These are phyloP conservation scores for Phoma sp. DNA, from an alignment of 2,329 filamentous ascomycete genomes.

Conservation along the genomic window DNA sequence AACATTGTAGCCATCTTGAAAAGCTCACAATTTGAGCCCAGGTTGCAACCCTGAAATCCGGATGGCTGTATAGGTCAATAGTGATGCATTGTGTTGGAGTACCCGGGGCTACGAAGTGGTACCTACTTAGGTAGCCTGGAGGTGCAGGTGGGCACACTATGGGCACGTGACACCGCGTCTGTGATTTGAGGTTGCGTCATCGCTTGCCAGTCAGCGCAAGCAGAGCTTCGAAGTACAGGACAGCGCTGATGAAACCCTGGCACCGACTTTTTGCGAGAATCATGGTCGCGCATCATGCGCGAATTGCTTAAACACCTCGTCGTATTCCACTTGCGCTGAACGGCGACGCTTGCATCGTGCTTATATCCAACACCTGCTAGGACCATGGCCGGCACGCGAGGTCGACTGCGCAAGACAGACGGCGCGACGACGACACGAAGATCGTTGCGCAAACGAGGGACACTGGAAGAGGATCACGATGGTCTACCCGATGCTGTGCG, in stretches of 20 bases:
- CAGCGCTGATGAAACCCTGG: not conserved
- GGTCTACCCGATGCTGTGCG: constrained; percentile 52
- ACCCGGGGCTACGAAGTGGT: too few relatives aligned
- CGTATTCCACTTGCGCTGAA: not conserved
- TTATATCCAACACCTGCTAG: not conserved
- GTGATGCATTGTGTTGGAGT: too few relatives aligned
- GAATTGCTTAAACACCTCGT: not conserved
- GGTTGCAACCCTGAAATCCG: too few relatives aligned
- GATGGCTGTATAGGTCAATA: too few relatives aligned
- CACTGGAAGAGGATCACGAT: constrained; percentile 28
- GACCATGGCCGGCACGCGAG: constrained; percentile 38
- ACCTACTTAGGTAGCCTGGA: too few relatives aligned
- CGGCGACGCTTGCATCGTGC: not conserved
- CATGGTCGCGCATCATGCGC: not conserved
- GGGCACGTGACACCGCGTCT: constrained; percentile 4
- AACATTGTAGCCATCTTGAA: too few relatives aligned
- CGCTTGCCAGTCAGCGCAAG: constrained; percentile 1
- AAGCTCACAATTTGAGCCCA: too few relatives aligned
- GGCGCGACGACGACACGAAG: constrained; percentile 26
- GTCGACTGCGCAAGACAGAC: constrained; percentile 28
- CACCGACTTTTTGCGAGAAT: not conserved
- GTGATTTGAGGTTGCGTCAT: constrained; percentile 16
- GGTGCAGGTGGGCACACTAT: too few relatives aligned
- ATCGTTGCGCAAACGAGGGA: constrained; percentile 31
- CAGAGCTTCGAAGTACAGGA: not conserved